Evolutionary conservation across 1,284 basidiomycete species (phyloP), one percentile per base, ranked within the genome.

Genomic region (Wallemia ichthyophaga): DNA sequence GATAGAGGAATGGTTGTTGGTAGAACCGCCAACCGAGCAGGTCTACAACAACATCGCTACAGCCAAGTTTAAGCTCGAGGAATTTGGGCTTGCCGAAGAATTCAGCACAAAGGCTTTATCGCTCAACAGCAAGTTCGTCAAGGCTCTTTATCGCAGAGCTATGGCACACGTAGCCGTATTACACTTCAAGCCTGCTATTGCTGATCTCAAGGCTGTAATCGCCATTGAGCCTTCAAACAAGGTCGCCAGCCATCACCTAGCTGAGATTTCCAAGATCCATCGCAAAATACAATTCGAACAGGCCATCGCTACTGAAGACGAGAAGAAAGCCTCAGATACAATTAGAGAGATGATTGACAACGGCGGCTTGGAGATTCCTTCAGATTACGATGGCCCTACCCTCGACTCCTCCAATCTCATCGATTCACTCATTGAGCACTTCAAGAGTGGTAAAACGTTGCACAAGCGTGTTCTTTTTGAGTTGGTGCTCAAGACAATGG

Each of bases 401-500:
- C 74, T 87, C 5, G 61, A 64, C 3, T 83, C 80, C 23, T 68
- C 76, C 32, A 76, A 81, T 59, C 98, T 96, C 70, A 75, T 98
- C 62, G 76, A 78, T 62, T 76, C 73, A 28, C 91, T 96, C 88
- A 79, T 96, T 57, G 73, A 82, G 64, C 85, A 80, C 78, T 96
- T 95, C 73, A 94, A 92, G 72, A 77, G 81, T 55, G 87, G 87
- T 25, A 91, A 91, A 69, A 76, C 81, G 25, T 71, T 96, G 59
- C 81, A 88, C 2, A 80, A 81, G 70, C 75, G 87, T 69, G 83
- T 88, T 62, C 87, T 83, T 25, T 96, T 89, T 89, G 87, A 96
- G 72, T 95, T 99, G 65, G 76, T 91, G 26, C 74, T 99, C 13
- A 89, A 86, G 26, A 88, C 85, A 61, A 78, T 85, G 66, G 76